These are phyloP conservation scores for Stenocarpella maydis DNA, from an alignment of 2,329 filamentous ascomycete species.

Conservation along the genomic window DNA sequence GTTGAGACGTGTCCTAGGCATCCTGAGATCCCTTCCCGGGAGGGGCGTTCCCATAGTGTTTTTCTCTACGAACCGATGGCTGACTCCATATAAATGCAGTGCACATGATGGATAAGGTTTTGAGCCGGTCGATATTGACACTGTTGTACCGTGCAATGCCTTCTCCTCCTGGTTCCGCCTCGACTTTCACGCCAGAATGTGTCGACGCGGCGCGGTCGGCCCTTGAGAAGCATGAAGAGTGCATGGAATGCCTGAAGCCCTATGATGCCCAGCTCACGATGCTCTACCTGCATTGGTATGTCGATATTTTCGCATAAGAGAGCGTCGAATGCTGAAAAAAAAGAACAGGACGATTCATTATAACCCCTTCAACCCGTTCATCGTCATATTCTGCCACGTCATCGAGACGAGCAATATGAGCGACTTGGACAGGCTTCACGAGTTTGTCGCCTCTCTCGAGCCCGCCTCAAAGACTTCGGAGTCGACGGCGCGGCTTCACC, in stretches of 20 bases:
- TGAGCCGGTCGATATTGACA: not conserved
- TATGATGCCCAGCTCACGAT: not conserved
- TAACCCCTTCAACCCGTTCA: slow-evolving; percentile 12
- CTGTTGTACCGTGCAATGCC: slow-evolving; percentile 8
- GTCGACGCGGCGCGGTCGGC: slow-evolving; percentile 9
- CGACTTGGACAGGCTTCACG: slow-evolving; percentile 5
- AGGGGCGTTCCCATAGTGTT: too few species aligned
- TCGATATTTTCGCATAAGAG: not conserved
- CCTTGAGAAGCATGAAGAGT: slow-evolving; percentile 10
- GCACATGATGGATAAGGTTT: slow-evolving; percentile 7
- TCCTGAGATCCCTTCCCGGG: too few species aligned
- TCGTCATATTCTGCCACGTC: slow-evolving; percentile 13
- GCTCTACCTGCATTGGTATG: slow-evolving; percentile 10
- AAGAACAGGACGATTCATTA: not conserved
- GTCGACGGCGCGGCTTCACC: slow-evolving; percentile 46
- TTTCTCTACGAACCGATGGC: too few species aligned
- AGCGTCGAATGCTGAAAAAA: not conserved
- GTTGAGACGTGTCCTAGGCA: too few species aligned
- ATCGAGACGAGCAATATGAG: slow-evolving; percentile 18
- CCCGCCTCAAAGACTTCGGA: slow-evolving; percentile 12
- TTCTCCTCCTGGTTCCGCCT: not conserved
- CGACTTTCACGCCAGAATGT: not conserved
- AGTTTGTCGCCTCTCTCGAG: slow-evolving; percentile 12
- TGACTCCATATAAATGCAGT: not conserved
- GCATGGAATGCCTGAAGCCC: not conserved